Conservation (phyloP, 2,329 filamentous ascomycete genomes). For the Claviceps paspali region DNA sequence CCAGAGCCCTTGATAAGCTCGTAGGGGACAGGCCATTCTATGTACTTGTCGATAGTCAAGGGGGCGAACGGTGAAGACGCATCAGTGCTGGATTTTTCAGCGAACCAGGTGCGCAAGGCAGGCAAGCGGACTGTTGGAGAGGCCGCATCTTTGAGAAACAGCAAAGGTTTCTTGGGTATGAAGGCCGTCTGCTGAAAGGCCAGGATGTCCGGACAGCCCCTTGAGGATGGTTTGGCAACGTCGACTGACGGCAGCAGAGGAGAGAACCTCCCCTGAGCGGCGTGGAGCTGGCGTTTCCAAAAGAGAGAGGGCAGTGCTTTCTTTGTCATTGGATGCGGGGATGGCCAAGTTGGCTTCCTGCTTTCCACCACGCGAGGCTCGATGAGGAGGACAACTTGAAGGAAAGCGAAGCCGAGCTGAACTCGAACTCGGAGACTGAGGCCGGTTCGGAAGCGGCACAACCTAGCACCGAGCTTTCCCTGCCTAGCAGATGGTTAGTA, state of each 20-base stretch:
- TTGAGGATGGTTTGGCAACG: slow-evolving; percentile 5
- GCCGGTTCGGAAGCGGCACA: slow-evolving; percentile 4
- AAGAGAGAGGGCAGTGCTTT: background rate
- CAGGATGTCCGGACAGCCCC: slow-evolving; percentile 16
- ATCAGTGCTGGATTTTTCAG: background rate
- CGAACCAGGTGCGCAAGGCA: slow-evolving; percentile 46
- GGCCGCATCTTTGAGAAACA: slow-evolving; percentile 28
- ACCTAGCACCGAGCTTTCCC: slow-evolving; percentile 4
- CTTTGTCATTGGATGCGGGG: slow-evolving; percentile 4
- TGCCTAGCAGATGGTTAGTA: too few relatives aligned
- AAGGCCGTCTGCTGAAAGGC: slow-evolving; percentile 40
- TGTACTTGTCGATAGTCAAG: slow-evolving; percentile 16
- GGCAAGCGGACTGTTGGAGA: slow-evolving; percentile 28
- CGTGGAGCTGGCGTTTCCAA: slow-evolving; percentile 4
- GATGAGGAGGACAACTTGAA: too few relatives aligned
- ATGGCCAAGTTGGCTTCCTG: too few relatives aligned
- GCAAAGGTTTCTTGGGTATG: slow-evolving; percentile 30
- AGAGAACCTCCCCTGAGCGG: background rate
- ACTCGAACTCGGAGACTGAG: too few relatives aligned
- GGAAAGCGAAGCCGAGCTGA: too few relatives aligned
- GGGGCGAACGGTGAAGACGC: slow-evolving; percentile 3
- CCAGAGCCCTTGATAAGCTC: slow-evolving; percentile 19
- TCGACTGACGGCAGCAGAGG: slow-evolving; percentile 3
- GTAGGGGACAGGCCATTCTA: slow-evolving; percentile 21
- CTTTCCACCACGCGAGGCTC: too few relatives aligned